phyloP scores from a whole-genome alignment of 2,329 filamentous ascomycete species.

The Aspergillus melleus region DNA sequence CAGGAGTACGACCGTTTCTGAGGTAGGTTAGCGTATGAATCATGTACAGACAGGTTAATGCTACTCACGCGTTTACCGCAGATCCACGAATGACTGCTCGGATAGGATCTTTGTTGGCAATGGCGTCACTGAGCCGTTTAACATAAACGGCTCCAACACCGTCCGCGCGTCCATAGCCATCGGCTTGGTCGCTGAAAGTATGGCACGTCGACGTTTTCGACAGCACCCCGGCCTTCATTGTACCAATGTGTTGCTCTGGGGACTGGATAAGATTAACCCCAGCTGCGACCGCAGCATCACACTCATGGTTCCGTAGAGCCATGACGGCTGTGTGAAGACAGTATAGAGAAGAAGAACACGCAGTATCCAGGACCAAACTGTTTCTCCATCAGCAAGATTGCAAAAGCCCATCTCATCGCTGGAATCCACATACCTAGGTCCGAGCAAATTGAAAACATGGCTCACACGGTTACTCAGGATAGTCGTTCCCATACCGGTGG shows the following conservation, averaged over 20 bases:
- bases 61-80: conserved; percentile 2
- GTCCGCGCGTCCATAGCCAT: conserved; percentile 13
- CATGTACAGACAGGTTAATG: background rate
- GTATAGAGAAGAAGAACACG: conserved; percentile 41
- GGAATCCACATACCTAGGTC: conserved; percentile 21
- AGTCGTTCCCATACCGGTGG: conserved; percentile 12
- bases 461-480: conserved; percentile 27
- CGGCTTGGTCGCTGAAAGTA: conserved; percentile 5
- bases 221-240: conserved; percentile 33
- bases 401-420: background rate
- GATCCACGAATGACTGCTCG: conserved; percentile 3
- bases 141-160: conserved; percentile 2
- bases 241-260: conserved; percentile 19
- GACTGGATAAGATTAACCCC: conserved; percentile 24
- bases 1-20: conserved; percentile 1
- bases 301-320: conserved; percentile 22
- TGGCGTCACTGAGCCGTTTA: conserved; percentile 5
- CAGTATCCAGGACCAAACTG: conserved; percentile 29
- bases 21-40: background rate
- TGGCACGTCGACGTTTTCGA: conserved; percentile 30
- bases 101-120: conserved; percentile 6
- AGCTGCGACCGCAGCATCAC: conserved; percentile 20
- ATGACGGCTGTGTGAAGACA: conserved; percentile 40
- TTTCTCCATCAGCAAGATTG: background rate
- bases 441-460: conserved; percentile 39